A percentile compares a stretch with the other conserved stretches of the same genome.
Evolutionary conservation across 73 alveolate species (phyloP).

Genomic region (Symbiodinium pilosum): DNA sequence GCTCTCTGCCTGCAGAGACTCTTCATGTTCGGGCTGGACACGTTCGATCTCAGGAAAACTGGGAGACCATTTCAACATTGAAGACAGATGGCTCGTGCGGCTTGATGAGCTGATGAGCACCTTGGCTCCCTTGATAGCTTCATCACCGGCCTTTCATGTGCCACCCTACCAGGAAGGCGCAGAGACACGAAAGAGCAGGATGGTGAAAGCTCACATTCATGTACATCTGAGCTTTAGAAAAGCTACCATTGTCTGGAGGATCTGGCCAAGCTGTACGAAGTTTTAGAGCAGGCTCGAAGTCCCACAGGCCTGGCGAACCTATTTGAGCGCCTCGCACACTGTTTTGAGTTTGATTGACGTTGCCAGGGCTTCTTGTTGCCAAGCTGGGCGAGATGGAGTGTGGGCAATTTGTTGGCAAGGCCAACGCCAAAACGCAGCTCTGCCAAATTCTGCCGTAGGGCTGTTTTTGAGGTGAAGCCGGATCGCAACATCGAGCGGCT

Average conservation of each 20-base stretch:
- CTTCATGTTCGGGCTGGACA: not conserved
- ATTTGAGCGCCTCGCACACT: not conserved
- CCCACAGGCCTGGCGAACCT: slow-evolving; percentile 35
- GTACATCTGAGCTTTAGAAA: not conserved
- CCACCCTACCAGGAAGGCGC: slow-evolving; percentile 75
- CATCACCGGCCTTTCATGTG: not conserved
- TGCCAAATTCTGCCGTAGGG: not conserved
- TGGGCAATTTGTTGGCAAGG: slow-evolving; percentile 93
- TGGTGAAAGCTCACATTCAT: not conserved
- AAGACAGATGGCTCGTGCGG: slow-evolving; percentile 89
- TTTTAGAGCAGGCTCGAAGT: slow-evolving; percentile 88
- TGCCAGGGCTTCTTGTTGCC: slow-evolving; percentile 75
- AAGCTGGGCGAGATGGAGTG: slow-evolving; percentile 90
- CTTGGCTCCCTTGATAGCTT: not conserved
- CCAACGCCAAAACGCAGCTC: not conserved
- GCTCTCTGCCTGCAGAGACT: not conserved
- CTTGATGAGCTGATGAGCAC: slow-evolving; percentile 75
- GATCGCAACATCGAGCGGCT: slow-evolving; percentile 90
- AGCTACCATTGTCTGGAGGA: not conserved
- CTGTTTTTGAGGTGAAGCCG: slow-evolving; percentile 22
- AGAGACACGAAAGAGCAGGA: slow-evolving; percentile 89
- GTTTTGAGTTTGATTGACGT: not conserved
- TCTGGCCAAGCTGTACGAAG: slow-evolving; percentile 88
- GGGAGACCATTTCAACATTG: slow-evolving; percentile 94
- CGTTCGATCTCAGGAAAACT: slow-evolving; percentile 27